phyloP scores from a whole-genome alignment of 192 early-diverging fungal species.

The Coemansia sp. region DNA sequence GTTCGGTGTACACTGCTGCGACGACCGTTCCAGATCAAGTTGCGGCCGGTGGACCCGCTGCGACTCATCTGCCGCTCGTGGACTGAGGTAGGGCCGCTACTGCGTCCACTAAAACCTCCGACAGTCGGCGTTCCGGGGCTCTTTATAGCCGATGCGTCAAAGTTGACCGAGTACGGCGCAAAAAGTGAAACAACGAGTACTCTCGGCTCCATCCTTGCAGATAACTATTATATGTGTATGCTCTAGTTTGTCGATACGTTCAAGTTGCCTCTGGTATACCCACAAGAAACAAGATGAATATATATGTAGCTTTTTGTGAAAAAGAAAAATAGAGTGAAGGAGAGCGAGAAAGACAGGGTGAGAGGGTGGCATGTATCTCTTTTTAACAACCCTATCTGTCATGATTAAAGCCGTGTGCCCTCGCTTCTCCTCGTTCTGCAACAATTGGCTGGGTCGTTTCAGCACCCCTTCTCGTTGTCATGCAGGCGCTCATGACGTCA shows the following conservation, averaged over 20 bases:
- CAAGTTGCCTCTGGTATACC: too few relatives aligned
- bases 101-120: conserved; percentile 1
- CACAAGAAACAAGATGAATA: too few relatives aligned
- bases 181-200: conserved; percentile 73
- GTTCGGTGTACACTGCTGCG: conserved; percentile 50
- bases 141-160: conserved; percentile 33
- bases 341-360: too few relatives aligned
- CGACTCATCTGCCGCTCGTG: conserved; percentile 24
- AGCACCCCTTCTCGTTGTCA: too few relatives aligned
- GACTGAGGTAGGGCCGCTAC: conserved; percentile 7
- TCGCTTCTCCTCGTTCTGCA: too few relatives aligned
- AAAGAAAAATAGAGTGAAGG: not conserved
- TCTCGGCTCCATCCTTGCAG: conserved; percentile 43
- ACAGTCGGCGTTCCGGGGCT: conserved; percentile 13
- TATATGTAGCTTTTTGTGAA: not conserved
- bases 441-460: too few relatives aligned
- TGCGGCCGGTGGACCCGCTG: conserved; percentile 39
- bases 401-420: too few relatives aligned
- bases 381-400: too few relatives aligned
- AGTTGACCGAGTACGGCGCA: conserved; percentile 70
- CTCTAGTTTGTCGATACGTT: too few relatives aligned
- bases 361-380: too few relatives aligned
- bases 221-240: not conserved
- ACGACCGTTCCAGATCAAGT: conserved; percentile 47
- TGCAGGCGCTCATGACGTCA: too few relatives aligned